These are phyloP conservation scores for Penicillium sp. DNA, from an alignment of 2,329 filamentous ascomycete genomes.

Conservation along the genomic window DNA sequence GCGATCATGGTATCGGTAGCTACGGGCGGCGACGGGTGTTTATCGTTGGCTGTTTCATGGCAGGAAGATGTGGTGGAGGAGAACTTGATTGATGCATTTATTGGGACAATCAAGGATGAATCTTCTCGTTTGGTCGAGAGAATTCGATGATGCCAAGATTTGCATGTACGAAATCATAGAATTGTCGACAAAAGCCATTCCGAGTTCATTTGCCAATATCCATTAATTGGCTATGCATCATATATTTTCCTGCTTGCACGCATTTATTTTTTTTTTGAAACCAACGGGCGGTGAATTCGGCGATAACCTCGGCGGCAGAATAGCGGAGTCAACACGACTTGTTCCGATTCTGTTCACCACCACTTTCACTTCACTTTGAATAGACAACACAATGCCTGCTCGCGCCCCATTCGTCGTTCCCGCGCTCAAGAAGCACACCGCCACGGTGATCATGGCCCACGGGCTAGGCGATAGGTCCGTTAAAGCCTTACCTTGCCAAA, in stretches of 20 bases:
- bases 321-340: neutral
- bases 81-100: conserved; percentile 3
- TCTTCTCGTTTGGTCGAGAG: neutral
- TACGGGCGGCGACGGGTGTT: conserved; percentile 2
- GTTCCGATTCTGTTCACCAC: neutral
- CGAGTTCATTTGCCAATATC: no score
- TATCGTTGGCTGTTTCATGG: conserved; percentile 1
- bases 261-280: no score
- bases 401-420: conserved; percentile 64
- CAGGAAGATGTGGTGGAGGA: conserved; percentile 1
- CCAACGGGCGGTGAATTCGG: no score
- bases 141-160: no score
- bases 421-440: conserved; percentile 76
- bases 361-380: neutral
- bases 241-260: no score
- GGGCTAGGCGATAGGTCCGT: conserved; percentile 79
- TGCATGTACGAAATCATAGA: no score
- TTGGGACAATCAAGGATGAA: neutral
- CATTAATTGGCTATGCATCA: no score
- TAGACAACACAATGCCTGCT: conserved; percentile 39
- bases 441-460: conserved; percentile 90
- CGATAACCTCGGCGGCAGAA: neutral
- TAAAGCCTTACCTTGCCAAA: no score
- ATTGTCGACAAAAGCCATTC: no score
- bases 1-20: conserved; percentile 31